Evolutionary conservation across 108 stramenopile species (phyloP).

Genomic region (Discostella stelligeroides): DNA sequence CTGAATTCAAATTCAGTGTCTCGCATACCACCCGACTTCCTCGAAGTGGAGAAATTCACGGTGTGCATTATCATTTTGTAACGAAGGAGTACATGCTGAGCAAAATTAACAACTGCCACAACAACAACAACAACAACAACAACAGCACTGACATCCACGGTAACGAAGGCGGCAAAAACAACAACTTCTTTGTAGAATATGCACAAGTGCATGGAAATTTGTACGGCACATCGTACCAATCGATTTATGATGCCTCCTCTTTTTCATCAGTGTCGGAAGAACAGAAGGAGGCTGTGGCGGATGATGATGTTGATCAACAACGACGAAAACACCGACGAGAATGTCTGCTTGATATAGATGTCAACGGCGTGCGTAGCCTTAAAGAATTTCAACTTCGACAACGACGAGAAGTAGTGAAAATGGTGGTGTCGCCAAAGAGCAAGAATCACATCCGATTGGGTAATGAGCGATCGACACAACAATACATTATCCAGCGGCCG

Average conservation of each 20-base stretch:
- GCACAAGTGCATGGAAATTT: slow-evolving; percentile 97
- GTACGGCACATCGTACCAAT: slow-evolving; percentile 92
- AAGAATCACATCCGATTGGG: slow-evolving; percentile 2
- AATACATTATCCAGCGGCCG: slow-evolving; percentile 7
- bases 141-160: too few species aligned
- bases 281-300: background rate
- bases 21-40: slow-evolving; percentile 92
- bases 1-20: slow-evolving; percentile 76
- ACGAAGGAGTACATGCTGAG: slow-evolving; percentile 53
- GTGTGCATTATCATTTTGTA: slow-evolving; percentile 93
- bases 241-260: slow-evolving; percentile 63
- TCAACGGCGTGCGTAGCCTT: slow-evolving; percentile 77
- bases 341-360: slow-evolving; percentile 95
- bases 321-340: slow-evolving; percentile 23
- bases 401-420: background rate
- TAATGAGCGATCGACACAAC: slow-evolving; percentile 24
- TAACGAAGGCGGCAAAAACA: too few species aligned
- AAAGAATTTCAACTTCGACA: slow-evolving; percentile 49
- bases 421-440: too few species aligned
- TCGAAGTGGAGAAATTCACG: slow-evolving; percentile 83
- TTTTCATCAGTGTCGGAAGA: background rate
- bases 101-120: slow-evolving; percentile 34
- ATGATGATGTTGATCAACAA: background rate
- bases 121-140: background rate
- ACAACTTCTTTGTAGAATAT: slow-evolving; percentile 80